Percentiles rank a stretch among this genome's conserved stretches.
Evolutionary conservation across 2,329 filamentous ascomycete species (phyloP).

Genomic region (Fusarium cicatricum): DNA sequence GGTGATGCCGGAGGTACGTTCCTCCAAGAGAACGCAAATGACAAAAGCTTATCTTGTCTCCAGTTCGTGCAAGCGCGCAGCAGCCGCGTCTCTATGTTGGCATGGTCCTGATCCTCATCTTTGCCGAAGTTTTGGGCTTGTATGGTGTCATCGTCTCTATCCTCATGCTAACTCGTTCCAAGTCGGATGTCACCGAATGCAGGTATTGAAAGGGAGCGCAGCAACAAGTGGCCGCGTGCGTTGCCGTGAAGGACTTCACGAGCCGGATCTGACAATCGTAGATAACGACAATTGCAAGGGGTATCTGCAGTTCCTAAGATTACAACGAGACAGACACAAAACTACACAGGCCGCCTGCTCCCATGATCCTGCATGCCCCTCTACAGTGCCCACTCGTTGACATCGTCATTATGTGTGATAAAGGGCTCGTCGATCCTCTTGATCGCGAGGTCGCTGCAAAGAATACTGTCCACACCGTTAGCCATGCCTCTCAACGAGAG

Average conservation of each 20-base stretch:
- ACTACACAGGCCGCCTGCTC: slow-evolving; percentile 22
- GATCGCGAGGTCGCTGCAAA: slow-evolving; percentile 95
- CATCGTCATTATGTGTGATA: slow-evolving; percentile 75
- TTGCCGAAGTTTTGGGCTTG: slow-evolving; percentile 55
- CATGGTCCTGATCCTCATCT: slow-evolving; percentile 59
- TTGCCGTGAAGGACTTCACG: neutral
- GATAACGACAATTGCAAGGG: slow-evolving; percentile 30
- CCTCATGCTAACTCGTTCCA: slow-evolving; percentile 57
- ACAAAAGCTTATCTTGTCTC: neutral
- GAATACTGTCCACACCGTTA: slow-evolving; percentile 66
- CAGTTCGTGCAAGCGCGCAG: slow-evolving; percentile 56
- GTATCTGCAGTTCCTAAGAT: slow-evolving; percentile 43
- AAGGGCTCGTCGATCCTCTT: slow-evolving; percentile 95
- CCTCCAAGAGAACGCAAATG: too few species aligned
- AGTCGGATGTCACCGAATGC: slow-evolving; percentile 50
- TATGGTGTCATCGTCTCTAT: slow-evolving; percentile 59
- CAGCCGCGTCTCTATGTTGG: slow-evolving; percentile 57
- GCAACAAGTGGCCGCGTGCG: neutral
- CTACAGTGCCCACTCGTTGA: slow-evolving; percentile 80
- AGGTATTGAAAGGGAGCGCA: slow-evolving; percentile 37
- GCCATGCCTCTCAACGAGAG: neutral
- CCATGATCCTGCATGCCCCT: slow-evolving; percentile 15
- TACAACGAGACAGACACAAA: slow-evolving; percentile 29
- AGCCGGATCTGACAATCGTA: slow-evolving; percentile 3
- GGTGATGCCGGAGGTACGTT: slow-evolving; percentile 73